Evolutionary conservation across 768 basidiomycete species (phyloP).

Genomic region (Xerocomellus chrysenteron): DNA sequence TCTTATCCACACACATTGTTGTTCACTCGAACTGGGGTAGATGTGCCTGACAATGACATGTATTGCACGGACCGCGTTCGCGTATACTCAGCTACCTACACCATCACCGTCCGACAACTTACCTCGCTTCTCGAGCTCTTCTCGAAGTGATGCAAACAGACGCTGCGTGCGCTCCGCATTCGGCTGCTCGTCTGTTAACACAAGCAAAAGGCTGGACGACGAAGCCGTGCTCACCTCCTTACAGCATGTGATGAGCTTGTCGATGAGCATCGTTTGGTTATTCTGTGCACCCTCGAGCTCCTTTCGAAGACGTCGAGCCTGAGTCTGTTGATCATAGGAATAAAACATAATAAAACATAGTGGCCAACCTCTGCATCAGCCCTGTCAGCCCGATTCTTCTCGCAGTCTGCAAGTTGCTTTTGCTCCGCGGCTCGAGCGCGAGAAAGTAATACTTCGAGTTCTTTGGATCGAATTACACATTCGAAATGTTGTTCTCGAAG

Average conservation of each 20-base stretch:
- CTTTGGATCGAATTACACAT: slow-evolving; percentile 88
- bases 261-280: slow-evolving; percentile 75
- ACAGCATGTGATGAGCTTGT: slow-evolving; percentile 82
- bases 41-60: slow-evolving; percentile 10
- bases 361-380: slow-evolving; percentile 69
- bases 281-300: slow-evolving; percentile 80
- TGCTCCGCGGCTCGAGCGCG: slow-evolving; percentile 87
- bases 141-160: slow-evolving; percentile 74
- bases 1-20: slow-evolving; percentile 3
- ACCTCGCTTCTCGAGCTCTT: slow-evolving; percentile 77
- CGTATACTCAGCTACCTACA: slow-evolving; percentile 42
- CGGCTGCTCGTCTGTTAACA: slow-evolving; percentile 47
- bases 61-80: slow-evolving; percentile 13
- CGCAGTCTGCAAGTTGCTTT: slow-evolving; percentile 76
- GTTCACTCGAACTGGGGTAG: slow-evolving; percentile 13
- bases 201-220: slow-evolving; percentile 2
- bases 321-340: slow-evolving; percentile 7
- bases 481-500: slow-evolving; percentile 91
- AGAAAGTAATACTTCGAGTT: slow-evolving; percentile 83
- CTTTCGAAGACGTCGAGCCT: slow-evolving; percentile 70
- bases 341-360: neutral
- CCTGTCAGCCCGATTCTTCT: slow-evolving; percentile 65
- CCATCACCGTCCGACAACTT: slow-evolving; percentile 44
- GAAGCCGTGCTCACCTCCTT: slow-evolving; percentile 63
- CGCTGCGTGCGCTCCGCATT: slow-evolving; percentile 83